phyloP scores from a whole-genome alignment of 371 early-diverging fungal genomes.

The Basidiobolus meristosporus region DNA sequence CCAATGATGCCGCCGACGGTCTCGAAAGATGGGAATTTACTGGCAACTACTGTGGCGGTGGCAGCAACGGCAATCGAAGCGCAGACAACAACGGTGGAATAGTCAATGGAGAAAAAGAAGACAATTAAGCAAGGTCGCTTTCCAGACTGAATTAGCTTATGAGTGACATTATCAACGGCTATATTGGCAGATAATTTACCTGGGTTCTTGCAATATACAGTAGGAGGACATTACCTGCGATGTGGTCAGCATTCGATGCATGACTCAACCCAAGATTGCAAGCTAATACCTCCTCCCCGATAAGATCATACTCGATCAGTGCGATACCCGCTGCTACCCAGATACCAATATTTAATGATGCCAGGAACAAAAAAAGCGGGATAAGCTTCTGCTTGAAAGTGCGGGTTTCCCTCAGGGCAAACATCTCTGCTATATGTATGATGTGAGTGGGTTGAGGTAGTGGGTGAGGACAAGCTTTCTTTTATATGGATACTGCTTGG shows the following conservation, averaged over 20 bases:
- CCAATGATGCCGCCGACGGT: conserved; percentile 29
- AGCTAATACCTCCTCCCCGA: conserved; percentile 28
- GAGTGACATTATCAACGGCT: conserved; percentile 51
- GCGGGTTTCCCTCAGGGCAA: too few species aligned
- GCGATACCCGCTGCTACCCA: conserved; percentile 18
- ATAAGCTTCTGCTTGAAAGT: too few species aligned
- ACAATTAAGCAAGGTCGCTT: conserved; percentile 30
- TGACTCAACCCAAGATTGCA: conserved; percentile 44
- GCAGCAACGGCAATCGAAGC: conserved; percentile 25
- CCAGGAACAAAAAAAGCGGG: conserved; percentile 2
- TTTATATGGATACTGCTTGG: too few species aligned
- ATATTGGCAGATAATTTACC: too few species aligned
- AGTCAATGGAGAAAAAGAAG: conserved; percentile 41
- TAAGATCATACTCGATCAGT: conserved; percentile 16
- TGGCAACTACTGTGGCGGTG: conserved; percentile 21
- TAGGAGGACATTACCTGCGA: conserved; percentile 10
- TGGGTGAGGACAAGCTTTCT: too few species aligned
- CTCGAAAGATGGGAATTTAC: conserved; percentile 19
- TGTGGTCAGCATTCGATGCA: conserved; percentile 54
- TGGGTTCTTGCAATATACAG: too few species aligned
- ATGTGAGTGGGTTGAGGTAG: too few species aligned
- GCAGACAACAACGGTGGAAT: conserved; percentile 40
- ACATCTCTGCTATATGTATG: too few species aligned
- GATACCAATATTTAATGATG: conserved; percentile 12
- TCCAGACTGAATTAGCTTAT: conserved; percentile 18